Evolutionary conservation across 371 early-diverging fungal species (phyloP), one percentile per base, ranked within the genome.

Genomic region (Cokeromyces recurvatus): DNA sequence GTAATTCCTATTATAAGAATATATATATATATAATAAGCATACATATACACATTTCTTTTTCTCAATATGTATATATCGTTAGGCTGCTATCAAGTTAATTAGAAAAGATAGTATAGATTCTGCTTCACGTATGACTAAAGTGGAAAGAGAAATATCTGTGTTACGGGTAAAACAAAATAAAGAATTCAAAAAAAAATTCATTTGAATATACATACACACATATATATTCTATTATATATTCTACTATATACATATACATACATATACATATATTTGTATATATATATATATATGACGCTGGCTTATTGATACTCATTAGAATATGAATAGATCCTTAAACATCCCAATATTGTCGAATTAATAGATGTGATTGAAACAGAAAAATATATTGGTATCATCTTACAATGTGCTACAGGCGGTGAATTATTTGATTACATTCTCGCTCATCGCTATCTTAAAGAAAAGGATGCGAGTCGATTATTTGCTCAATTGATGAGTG

Each of bases 341-440:
- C 95, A 97, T 54, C 85, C 88, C 17, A 85, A 91, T 68, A 94
- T 99, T 56, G 96, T 99, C 34, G 83, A 86, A 46, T 69, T 99
- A 41, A 80, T 84, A 57, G 98, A 98, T 63, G 95, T 99, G 31
- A 91, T 98, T 53, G 96, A 94, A 63, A 95, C 97, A 9, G 89
- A 90, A 36, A 81, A 87, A 38, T 92, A 95, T 59, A 95, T 97
- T 57, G 96, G 95, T 21, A 90, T 97, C 51, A 89, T 95, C 14
- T 81, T 95, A 64, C 95, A 96, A 68, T 95, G 91, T 60, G 96
- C 95, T 17, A 92, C 94, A 48, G 92, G 89, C 32, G 97, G 97
- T 42, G 98, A 98, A 64, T 70, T 98, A 38, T 98, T 98, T 66
- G 97, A 97, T 66, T 88, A 95, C 61, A 95, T 98, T 43, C 77